Percentiles rank a stretch among this genome's conserved stretches.
Conservation (phyloP, 768 basidiomycete species). For the Suillus hirtellus region DNA sequence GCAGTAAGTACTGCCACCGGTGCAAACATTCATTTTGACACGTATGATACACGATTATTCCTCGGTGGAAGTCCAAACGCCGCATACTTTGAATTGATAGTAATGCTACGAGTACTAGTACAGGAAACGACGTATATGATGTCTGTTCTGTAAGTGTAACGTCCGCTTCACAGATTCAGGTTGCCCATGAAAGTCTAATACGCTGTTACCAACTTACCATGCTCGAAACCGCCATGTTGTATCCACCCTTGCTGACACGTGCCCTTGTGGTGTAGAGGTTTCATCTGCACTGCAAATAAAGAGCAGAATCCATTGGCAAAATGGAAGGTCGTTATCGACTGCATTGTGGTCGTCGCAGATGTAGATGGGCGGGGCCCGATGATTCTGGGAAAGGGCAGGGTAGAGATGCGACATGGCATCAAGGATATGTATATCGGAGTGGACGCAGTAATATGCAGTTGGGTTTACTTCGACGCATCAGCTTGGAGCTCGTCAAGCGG, state of each 20-base stretch:
- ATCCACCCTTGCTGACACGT: not conserved
- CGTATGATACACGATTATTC: not conserved
- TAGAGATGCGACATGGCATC: not conserved
- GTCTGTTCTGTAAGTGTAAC: not conserved
- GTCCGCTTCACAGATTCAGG: not conserved
- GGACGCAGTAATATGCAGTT: not conserved
- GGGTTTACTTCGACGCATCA: conserved; percentile 16
- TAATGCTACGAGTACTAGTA: not conserved
- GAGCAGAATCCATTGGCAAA: no score
- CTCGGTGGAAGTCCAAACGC: not conserved
- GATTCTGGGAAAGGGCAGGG: not conserved
- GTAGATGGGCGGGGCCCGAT: not conserved
- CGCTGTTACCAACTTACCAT: not conserved
- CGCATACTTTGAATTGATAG: not conserved
- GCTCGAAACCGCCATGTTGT: not conserved
- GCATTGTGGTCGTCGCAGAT: not conserved
- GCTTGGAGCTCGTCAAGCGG: conserved; percentile 65
- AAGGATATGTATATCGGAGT: not conserved
- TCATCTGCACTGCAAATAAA: not conserved
- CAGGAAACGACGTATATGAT: not conserved
- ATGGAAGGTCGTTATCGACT: not conserved
- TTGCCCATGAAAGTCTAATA: not conserved
- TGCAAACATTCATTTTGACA: not conserved
- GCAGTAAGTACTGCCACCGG: not conserved
- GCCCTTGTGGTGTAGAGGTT: not conserved